Evolutionary conservation across 1,139 yeast species (phyloP).

Genomic region (Zygosaccharomyces pseudobailii): DNA sequence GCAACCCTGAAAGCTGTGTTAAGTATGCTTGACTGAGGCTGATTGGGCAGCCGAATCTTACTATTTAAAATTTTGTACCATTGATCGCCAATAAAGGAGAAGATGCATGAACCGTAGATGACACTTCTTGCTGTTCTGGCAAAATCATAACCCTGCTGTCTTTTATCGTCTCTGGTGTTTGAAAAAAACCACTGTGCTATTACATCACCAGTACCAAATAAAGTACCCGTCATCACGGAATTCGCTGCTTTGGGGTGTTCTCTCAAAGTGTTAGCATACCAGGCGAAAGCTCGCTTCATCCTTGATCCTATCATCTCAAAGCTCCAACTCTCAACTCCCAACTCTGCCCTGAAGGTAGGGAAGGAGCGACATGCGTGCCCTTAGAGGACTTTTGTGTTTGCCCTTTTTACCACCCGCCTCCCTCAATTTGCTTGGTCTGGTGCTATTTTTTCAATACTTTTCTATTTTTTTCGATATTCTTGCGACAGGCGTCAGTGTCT

Average conservation of each 20-base stretch:
- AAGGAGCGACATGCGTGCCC: too few species aligned
- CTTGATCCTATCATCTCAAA: neutral
- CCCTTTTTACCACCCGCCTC: neutral
- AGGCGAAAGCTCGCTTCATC: constrained; percentile 29
- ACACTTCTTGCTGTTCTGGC: constrained; percentile 60
- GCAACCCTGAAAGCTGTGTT: constrained; percentile 48
- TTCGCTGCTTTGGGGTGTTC: constrained; percentile 52
- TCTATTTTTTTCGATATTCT: neutral
- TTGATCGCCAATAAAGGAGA: constrained; percentile 68
- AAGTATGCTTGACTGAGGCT: constrained; percentile 24
- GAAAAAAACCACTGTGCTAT: constrained; percentile 63
- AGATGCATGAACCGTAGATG: constrained; percentile 68
- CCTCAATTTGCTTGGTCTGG: neutral
- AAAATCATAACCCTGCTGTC: constrained; percentile 34
- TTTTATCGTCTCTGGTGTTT: constrained; percentile 12
- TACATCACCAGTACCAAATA: constrained; percentile 73
- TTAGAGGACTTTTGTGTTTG: too few species aligned
- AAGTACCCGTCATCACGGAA: constrained; percentile 50
- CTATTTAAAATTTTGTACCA: constrained; percentile 62
- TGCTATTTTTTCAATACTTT: neutral
- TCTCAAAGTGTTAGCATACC: constrained; percentile 41
- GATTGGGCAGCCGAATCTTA: constrained; percentile 35
- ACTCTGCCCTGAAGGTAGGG: neutral
- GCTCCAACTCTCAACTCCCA: neutral
- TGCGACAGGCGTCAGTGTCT: constrained; percentile 5